phyloP scores from a whole-genome alignment of 495 filamentous ascomycete genomes.

The Penicillium odoratum region DNA sequence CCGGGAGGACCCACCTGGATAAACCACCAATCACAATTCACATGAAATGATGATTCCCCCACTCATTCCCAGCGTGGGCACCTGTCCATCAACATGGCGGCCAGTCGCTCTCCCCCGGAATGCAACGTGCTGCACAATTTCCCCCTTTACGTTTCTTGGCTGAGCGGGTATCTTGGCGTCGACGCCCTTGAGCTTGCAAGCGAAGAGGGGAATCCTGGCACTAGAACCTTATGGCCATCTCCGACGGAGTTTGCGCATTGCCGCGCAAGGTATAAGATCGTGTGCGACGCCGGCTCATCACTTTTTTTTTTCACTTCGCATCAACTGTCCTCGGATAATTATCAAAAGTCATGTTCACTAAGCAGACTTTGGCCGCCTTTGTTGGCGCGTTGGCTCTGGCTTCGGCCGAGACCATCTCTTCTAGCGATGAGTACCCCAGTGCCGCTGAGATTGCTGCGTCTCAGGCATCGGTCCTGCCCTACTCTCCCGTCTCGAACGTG shows the following conservation, averaged over 20 bases:
- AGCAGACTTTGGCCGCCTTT: constrained; percentile 25
- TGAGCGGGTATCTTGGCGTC: background rate
- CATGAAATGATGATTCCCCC: background rate
- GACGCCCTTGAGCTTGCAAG: background rate
- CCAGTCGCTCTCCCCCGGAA: constrained; percentile 6
- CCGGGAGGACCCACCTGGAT: background rate
- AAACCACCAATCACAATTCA: background rate
- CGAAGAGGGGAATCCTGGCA: background rate
- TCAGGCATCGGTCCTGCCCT: constrained; percentile 34
- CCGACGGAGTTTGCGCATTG: background rate
- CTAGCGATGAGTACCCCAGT: constrained; percentile 29
- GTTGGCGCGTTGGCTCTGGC: constrained; percentile 26
- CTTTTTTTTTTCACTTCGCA: background rate
- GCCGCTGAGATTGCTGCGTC: constrained; percentile 34
- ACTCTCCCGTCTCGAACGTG: constrained; percentile 59
- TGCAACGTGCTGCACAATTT: constrained; percentile 10
- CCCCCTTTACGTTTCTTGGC: background rate
- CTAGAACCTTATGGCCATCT: background rate
- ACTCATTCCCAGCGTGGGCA: background rate
- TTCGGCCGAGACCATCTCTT: constrained; percentile 27
- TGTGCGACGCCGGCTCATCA: constrained; percentile 5
- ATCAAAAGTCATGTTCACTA: constrained; percentile 22
- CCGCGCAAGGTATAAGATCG: constrained; percentile 20
- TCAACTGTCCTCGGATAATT: background rate
- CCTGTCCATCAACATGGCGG: background rate